Evolutionary conservation across 331 rosid species (phyloP).

Genomic region (Rhamnella rubrinervis): DNA sequence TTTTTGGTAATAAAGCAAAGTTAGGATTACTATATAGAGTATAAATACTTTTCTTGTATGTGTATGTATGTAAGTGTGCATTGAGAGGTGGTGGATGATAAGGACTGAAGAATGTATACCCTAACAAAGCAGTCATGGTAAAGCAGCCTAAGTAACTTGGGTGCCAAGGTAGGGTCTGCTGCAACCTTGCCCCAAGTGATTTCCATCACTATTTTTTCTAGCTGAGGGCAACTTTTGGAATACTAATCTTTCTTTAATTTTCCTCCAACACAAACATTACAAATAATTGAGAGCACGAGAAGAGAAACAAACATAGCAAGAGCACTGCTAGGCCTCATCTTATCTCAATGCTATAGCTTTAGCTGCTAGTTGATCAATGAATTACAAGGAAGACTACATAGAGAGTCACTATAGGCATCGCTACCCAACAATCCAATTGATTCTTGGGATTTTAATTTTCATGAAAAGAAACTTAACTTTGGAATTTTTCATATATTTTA

Average conservation of each 20-base stretch:
- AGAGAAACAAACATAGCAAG: slow-evolving; percentile 17
- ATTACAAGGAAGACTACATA: neutral
- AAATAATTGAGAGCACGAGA: slow-evolving; percentile 12
- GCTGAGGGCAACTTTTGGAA: slow-evolving; percentile 19
- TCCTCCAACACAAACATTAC: slow-evolving; percentile 9
- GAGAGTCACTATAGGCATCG: neutral
- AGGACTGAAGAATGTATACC: slow-evolving; percentile 13
- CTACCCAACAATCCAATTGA: neutral
- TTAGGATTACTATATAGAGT: too few relatives aligned
- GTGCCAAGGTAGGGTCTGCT: slow-evolving; percentile 18
- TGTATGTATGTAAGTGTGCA: too few relatives aligned
- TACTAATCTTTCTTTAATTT: slow-evolving; percentile 18
- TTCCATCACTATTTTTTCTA: slow-evolving; percentile 16
- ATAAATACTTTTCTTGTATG: too few relatives aligned
- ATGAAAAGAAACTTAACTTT: neutral
- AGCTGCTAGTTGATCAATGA: neutral
- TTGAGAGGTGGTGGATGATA: neutral
- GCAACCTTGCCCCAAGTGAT: slow-evolving; percentile 22
- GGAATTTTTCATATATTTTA: neutral
- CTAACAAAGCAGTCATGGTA: slow-evolving; percentile 49
- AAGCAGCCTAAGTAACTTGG: slow-evolving; percentile 44
- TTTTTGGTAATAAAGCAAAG: too few relatives aligned
- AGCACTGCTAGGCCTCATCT: slow-evolving; percentile 7
- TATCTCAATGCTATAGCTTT: too few relatives aligned
- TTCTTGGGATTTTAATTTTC: neutral